Percentiles rank a stretch among this genome's conserved stretches.
phyloP scores from a whole-genome alignment of 148 eudicot species.

The Vaccinium myrtillus region DNA sequence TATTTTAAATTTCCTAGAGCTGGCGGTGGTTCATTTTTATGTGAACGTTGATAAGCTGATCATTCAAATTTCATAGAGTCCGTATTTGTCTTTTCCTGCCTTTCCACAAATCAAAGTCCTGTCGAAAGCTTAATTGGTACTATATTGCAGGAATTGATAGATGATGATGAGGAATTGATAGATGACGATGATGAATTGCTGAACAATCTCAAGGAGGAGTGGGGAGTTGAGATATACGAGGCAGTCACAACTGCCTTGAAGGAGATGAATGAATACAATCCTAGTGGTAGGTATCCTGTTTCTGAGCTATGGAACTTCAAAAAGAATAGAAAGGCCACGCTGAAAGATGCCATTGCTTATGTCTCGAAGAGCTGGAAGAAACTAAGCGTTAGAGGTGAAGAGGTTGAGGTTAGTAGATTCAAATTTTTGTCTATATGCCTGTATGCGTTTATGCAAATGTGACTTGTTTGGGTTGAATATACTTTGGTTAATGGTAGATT shows the following conservation, averaged over 20 bases:
- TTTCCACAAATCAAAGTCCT: not conserved
- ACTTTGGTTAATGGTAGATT: too few species aligned
- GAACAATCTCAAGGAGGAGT: conserved; percentile 16
- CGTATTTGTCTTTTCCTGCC: not conserved
- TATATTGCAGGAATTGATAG: conserved; percentile 17
- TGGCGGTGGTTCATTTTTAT: not conserved
- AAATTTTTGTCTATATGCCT: too few species aligned
- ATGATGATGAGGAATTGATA: conserved; percentile 19
- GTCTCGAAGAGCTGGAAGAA: too few species aligned
- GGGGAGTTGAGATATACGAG: conserved; percentile 14
- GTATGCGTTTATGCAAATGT: too few species aligned
- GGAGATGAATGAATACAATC: conserved; percentile 18
- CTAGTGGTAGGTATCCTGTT: too few species aligned
- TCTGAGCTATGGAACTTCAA: too few species aligned
- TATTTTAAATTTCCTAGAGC: not conserved
- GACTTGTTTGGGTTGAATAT: too few species aligned
- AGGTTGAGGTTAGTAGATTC: too few species aligned
- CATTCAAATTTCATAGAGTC: too few species aligned
- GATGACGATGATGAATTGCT: conserved; percentile 20
- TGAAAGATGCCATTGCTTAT: too few species aligned
- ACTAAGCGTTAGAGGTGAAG: too few species aligned
- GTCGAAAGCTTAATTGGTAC: not conserved
- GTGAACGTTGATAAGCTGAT: not conserved
- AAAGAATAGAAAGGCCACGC: too few species aligned
- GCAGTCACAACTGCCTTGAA: conserved; percentile 21